Evolutionary conservation across 352 stramenopile genomes (phyloP), one percentile per base, ranked within the genome.

Genomic region (Hyaloperonospora arabidopsidis): DNA sequence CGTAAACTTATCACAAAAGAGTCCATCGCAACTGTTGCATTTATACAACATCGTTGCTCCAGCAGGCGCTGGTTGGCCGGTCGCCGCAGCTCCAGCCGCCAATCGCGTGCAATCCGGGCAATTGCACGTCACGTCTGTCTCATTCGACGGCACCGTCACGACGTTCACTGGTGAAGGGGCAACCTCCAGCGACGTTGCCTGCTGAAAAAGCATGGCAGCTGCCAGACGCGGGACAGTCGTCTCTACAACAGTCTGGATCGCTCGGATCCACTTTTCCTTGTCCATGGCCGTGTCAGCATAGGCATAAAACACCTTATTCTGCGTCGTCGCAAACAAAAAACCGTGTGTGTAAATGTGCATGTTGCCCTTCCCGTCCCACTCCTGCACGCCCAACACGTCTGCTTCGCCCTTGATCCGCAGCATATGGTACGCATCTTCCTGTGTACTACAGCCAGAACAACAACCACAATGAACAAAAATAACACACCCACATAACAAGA

Each of bases 331-430:
- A 55, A 94, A 94, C 7, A 96, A 58, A 52, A 96, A 93, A 3
- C 87, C 87, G 59, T 91, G 72, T 53, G 86, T 70, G 59, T 96
- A 96, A 52, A 92, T 94, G 74, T 94, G 84, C 78, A 93, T 93
- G 62, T 93, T 93, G 55, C 84, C 87, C 62, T 95, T 93, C 54
- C 87, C 87, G 54, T 96, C 87, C 87, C 87, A 96, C 52, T 95
- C 84, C 61, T 94, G 86, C 15, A 93, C 87, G 15, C 86, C 87
- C 17, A 96, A 60, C 25, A 95, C 84, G 58, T 95, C 83, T 19
- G 93, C 85, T 49, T 93, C 79, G 46, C 82, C 79, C 57, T 93
- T 92, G 39, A 93, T 67, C 6, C 79, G 78, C 53, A 94, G 73
- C 78, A 93, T 89, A 54, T 90, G 80, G 59, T 93, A 91, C 60